These are phyloP conservation scores for Schoenoplectus tabernaemontani DNA, from an alignment of 202 grass and related monocot species.

Conservation along the genomic window DNA sequence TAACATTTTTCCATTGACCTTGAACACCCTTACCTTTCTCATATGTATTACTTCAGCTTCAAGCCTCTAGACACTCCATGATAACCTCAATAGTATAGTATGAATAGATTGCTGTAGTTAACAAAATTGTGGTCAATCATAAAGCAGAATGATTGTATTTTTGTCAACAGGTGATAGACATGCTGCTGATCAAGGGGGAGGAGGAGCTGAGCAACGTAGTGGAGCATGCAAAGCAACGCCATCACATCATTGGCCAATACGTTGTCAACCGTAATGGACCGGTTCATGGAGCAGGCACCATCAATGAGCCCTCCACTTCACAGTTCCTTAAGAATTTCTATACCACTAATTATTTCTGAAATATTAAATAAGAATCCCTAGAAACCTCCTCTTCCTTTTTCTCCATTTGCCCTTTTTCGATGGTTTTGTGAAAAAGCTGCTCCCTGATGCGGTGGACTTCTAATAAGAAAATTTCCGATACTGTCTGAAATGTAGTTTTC, in stretches of 20 bases:
- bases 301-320: conserved; percentile 54
- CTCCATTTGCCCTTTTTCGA: neutral
- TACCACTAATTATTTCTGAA: conserved; percentile 71
- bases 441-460: neutral
- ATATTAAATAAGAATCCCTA: neutral
- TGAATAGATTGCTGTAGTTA: neutral
- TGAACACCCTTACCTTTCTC: too few relatives aligned
- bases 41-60: neutral
- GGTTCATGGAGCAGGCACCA: conserved; percentile 32
- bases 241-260: conserved; percentile 87
- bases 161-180: conserved; percentile 65
- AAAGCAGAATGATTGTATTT: neutral
- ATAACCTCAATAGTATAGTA: neutral
- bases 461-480: conserved; percentile 10
- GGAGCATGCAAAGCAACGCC: conserved; percentile 84
- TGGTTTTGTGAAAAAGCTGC: conserved; percentile 13
- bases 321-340: conserved; percentile 91
- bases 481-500: conserved; percentile 6
- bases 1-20: too few relatives aligned
- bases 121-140: neutral
- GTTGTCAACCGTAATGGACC: conserved; percentile 56
- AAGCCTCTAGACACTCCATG: neutral
- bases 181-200: conserved; percentile 80
- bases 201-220: conserved; percentile 83
- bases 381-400: neutral